Evolutionary conservation across 176 grass and related monocot species (phyloP), one percentile per base, ranked within the genome.

Genomic region (Alloteropsis semialata): DNA sequence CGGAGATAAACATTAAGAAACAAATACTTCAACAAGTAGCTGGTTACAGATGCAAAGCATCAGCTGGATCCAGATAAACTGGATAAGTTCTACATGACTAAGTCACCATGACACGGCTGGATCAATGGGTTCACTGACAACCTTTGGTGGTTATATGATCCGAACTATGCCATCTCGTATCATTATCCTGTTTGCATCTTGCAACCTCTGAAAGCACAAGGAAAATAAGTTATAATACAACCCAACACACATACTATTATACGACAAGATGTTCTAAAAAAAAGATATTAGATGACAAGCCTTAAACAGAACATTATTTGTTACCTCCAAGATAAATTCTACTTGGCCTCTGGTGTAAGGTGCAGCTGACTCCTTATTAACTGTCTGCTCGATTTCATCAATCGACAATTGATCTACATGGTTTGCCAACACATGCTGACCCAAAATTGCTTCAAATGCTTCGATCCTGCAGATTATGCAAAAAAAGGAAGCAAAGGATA

Each of bases 161-260:
- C 90, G 88, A 75, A 99, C 91, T 65, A 90, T 79, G 55, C 87
- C 89, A 16, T 99, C 91, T 44, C 86, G 85, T 82, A 99, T 96
- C 96, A 99, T 99, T 69, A 99, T 86, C 84, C 96, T 90, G 72
- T 99, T 99, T 15, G 77, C 71, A 44, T 93, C 91, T 86, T 99
- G 96, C 96, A 99, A 96, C 54, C 89, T 86, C 96, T 99, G 96
- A 62, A 82, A 86, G 44, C 51, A 82, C 34, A 71, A 80, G 30
- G 19, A 83, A 56, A 87, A 65, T 3, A 7, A 82, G 42, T 22
- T 17, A 76, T 45, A 79, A 4, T 24, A 60, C 15, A 55, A 10
- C 11, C 8, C 18, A 18, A 34, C 18, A n/a, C 1, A 1, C 16
- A 29, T 66, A 70, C 32, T 43, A 59, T 51, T 53, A 6, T 21